Evolutionary conservation across 2,329 filamentous ascomycete species (phyloP), one percentile per base, ranked within the genome.

Genomic region (Mycogone perniciosa): DNA sequence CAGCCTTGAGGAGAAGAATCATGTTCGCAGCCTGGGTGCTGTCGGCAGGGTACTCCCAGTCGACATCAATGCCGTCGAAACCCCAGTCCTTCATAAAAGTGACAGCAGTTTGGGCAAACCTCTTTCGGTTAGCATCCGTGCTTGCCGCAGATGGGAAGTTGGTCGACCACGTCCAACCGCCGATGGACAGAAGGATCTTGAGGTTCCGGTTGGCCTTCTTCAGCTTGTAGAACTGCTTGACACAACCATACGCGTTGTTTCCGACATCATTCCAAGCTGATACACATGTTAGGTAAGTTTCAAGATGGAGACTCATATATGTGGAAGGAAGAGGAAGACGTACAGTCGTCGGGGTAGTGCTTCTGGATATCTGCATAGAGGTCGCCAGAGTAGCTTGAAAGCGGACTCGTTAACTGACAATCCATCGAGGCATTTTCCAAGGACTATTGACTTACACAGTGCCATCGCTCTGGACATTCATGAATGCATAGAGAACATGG

Each of bases 161-260:
- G 58, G 77, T 71, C 2, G 86, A 89, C 68, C 88, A 93, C 0
- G 87, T 90, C 86, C 86, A 95, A 31, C 90, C 89, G 44, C 90
- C 90, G 56, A 96, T 89, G 44, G 82, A 88, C 4, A 95, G 76
- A 26, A 95, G 73, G 1, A 86, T 76, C 64, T 95, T 95, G 48
- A 95, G 67, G 43, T 88, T 80, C 11, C 89, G 83, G 66, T 95
- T 85, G 51, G 76, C 67, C 66, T 91, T 84, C 71, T 95, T 95
- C 40, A 89, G 73, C 6, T 88, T 70, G 64, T 80, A 89, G 1
- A 95, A 73, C 61, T 95, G 88, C 70, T 93, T 93, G 48, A 89
- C 67, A 63, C 84, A 87, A 37, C 90, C 90, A 58, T 92, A 93
- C 43, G 86, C 80, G 63, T 95, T 93, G 54, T 74, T 85, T 5